These are phyloP conservation scores for Aspergillus nomiae DNA, from an alignment of 2,329 filamentous ascomycete genomes.

Conservation along the genomic window DNA sequence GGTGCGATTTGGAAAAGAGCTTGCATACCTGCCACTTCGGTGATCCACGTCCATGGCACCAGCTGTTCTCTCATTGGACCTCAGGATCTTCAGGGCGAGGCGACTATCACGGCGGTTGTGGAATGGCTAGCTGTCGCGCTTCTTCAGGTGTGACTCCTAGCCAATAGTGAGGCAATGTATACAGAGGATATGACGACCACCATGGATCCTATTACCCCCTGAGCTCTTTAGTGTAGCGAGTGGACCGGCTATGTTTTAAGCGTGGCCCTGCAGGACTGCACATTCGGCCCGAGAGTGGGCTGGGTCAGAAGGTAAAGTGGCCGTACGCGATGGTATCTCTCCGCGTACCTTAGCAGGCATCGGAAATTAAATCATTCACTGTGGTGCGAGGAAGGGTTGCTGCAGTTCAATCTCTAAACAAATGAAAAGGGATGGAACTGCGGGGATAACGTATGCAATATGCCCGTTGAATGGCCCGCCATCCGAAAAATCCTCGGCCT, in stretches of 20 bases:
- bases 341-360: background rate
- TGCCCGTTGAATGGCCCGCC: background rate
- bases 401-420: background rate
- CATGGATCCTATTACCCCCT: background rate
- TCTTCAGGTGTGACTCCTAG: background rate
- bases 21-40: background rate
- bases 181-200: background rate
- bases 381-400: background rate
- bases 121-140: background rate
- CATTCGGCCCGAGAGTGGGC: conserved; percentile 22
- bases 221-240: background rate
- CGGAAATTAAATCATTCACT: background rate
- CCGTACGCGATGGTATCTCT: background rate
- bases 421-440: background rate
- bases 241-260: conserved; percentile 10
- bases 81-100: background rate
- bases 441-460: background rate
- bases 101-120: background rate
- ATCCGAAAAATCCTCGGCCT: conserved; percentile 6
- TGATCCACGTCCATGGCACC: background rate
- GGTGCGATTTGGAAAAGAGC: background rate
- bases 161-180: conserved; percentile 5
- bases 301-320: conserved; percentile 9
- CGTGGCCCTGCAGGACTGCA: conserved; percentile 20
- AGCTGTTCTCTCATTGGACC: background rate